Evolutionary conservation across 2,329 filamentous ascomycete species (phyloP).

Genomic region (Penicillium sp.): DNA sequence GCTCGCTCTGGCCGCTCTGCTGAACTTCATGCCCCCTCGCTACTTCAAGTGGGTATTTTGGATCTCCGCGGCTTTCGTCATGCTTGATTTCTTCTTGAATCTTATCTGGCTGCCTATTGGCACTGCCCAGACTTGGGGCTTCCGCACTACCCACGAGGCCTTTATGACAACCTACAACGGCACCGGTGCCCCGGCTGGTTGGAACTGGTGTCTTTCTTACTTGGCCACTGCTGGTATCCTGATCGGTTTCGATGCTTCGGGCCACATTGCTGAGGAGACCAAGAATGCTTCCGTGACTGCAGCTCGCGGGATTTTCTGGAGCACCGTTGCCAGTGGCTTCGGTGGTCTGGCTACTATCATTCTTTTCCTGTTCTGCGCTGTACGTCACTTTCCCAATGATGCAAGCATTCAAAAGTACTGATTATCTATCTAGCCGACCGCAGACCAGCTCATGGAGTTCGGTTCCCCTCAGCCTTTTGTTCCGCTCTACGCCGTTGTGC

Average conservation of each 20-base stretch:
- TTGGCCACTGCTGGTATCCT: slow-evolving; percentile 60
- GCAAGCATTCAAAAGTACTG: not conserved
- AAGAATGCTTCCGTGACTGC: slow-evolving; percentile 57
- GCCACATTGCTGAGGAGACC: slow-evolving; percentile 61
- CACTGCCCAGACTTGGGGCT: slow-evolving; percentile 55
- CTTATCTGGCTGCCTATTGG: slow-evolving; percentile 62
- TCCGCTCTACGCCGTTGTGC: slow-evolving; percentile 55
- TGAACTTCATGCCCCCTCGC: slow-evolving; percentile 50
- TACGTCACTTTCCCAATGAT: slow-evolving; percentile 1
- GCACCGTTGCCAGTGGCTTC: slow-evolving; percentile 56
- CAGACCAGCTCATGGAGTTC: slow-evolving; percentile 54
- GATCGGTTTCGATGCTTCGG: slow-evolving; percentile 61
- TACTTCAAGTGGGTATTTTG: slow-evolving; percentile 46
- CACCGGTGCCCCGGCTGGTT: slow-evolving; percentile 54
- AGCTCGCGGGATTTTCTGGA: slow-evolving; percentile 60
- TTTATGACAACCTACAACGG: slow-evolving; percentile 62
- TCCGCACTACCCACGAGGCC: slow-evolving; percentile 58
- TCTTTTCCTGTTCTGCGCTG: slow-evolving; percentile 58
- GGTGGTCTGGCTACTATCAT: slow-evolving; percentile 58
- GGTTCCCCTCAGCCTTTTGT: slow-evolving; percentile 59
- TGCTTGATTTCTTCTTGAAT: slow-evolving; percentile 60
- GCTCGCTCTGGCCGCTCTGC: slow-evolving; percentile 49
- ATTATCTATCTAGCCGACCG: slow-evolving; percentile 44
- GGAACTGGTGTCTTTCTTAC: slow-evolving; percentile 64
- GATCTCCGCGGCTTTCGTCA: slow-evolving; percentile 49